Evolutionary conservation across 2,329 filamentous ascomycete genomes (phyloP).

Genomic region (Cryphonectria parasitica): DNA sequence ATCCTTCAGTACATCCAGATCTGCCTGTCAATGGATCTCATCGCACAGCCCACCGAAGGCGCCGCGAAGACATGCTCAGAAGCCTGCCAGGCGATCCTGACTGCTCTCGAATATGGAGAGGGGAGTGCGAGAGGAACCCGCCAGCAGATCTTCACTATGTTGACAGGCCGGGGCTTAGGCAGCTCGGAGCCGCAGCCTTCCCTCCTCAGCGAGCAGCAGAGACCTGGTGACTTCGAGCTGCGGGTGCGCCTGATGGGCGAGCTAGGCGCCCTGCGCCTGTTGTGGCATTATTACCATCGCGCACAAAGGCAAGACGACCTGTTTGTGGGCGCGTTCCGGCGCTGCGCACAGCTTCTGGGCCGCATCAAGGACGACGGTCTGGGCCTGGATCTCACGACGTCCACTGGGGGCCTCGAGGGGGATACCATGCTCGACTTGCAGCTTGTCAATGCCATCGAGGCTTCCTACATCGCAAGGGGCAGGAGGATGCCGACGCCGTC

Average conservation of each 20-base stretch:
- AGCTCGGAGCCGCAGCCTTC: slow-evolving; percentile 6
- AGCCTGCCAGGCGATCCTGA: slow-evolving; percentile 12
- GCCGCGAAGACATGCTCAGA: background rate
- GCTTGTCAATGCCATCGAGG: slow-evolving; percentile 22
- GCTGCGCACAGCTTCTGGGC: slow-evolving; percentile 24
- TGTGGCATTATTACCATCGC: slow-evolving; percentile 20
- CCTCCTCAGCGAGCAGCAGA: slow-evolving; percentile 23
- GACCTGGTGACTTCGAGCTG: background rate
- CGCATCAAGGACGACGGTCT: background rate
- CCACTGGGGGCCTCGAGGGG: slow-evolving; percentile 11
- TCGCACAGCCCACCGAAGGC: background rate
- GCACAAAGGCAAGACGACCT: background rate
- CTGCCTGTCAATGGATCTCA: slow-evolving; percentile 21
- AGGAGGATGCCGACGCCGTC: slow-evolving; percentile 1
- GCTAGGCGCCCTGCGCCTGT: slow-evolving; percentile 30
- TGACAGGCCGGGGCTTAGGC: slow-evolving; percentile 29
- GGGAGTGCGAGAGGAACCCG: slow-evolving; percentile 20
- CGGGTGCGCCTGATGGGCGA: slow-evolving; percentile 31
- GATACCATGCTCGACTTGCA: slow-evolving; percentile 24
- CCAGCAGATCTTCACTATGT: slow-evolving; percentile 30
- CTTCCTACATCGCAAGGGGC: slow-evolving; percentile 6
- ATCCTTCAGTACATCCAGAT: slow-evolving; percentile 31
- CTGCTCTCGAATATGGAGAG: slow-evolving; percentile 18
- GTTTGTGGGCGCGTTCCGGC: slow-evolving; percentile 16
- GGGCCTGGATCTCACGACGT: slow-evolving; percentile 14